Percentiles rank a stretch among this genome's conserved stretches.
Conservation (phyloP, 2,329 filamentous ascomycete genomes). For the Didymella sp. region DNA sequence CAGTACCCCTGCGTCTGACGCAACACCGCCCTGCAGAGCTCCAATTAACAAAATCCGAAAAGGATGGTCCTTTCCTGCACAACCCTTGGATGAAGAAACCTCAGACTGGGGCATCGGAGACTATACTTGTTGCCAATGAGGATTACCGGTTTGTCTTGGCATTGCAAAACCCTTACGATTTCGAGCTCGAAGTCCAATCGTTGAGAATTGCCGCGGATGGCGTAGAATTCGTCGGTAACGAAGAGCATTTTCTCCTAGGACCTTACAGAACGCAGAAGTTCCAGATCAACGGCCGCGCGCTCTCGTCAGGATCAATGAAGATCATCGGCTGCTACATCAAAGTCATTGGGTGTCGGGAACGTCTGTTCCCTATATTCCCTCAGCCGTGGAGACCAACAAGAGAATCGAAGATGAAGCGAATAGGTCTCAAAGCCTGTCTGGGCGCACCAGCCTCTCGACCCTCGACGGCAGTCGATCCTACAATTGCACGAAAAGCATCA, state of each 20-base stretch:
- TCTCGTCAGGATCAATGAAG: conserved; percentile 69
- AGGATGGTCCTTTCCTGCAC: conserved; percentile 84
- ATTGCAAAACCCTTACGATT: conserved; percentile 92
- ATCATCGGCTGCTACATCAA: conserved; percentile 81
- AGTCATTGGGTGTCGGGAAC: conserved; percentile 80
- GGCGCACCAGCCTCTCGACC: conserved; percentile 59
- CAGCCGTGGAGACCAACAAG: conserved; percentile 75
- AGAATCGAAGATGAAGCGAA: conserved; percentile 77
- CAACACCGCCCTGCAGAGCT: conserved; percentile 46
- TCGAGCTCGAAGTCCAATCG: conserved; percentile 87
- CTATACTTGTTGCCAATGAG: conserved; percentile 80
- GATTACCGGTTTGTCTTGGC: conserved; percentile 78
- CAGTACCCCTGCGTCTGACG: conserved; percentile 36
- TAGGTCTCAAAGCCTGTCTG: conserved; percentile 62
- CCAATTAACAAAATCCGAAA: conserved; percentile 47
- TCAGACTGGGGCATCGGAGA: conserved; percentile 63
- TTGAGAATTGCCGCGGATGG: conserved; percentile 78
- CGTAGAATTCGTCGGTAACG: conserved; percentile 70
- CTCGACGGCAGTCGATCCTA: conserved; percentile 39
- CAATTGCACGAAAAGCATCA: conserved; percentile 28
- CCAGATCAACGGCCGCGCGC: conserved; percentile 72
- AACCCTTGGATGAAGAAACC: conserved; percentile 84
- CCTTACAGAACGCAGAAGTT: conserved; percentile 85
- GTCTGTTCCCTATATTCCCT: conserved; percentile 82
- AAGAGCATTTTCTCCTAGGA: conserved; percentile 72